Evolutionary conservation across 768 basidiomycete genomes (phyloP), one percentile per base, ranked within the genome.

Genomic region (Lanmaoa pseudosensibilis): DNA sequence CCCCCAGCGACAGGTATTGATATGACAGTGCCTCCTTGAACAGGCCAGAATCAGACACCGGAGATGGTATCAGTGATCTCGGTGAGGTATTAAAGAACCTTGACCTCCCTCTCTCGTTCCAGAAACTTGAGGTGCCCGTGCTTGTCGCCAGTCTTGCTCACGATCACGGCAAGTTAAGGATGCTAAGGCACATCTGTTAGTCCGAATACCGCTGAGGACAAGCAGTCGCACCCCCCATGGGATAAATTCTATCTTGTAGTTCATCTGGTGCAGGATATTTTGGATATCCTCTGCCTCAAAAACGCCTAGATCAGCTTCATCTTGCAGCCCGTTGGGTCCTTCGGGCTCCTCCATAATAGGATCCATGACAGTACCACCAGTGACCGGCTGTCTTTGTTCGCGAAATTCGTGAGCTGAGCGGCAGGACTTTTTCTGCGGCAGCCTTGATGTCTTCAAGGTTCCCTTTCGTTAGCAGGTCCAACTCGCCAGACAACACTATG

Each of bases 41-140:
- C 50, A 11, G 46, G 39, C 50, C 55, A 57, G 33, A 57, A 50
- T 13, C 9, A 33, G 4, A 54, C 45, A 16, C n/a, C 37, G 3
- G 44, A 34, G 23, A 61, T 64, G 8, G 58, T 64, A n/a, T n/a
- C n/a, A n/a, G n/a, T 55, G 48, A 58, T 58, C 43, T 13, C 19
- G 5, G n/a, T 1, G 27, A 60, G 63, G 32, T 61, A 57, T 50
- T 10, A 37, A 2, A 64, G 48, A 21, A 58, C 16, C 5, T 55
- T 8, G 11, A 61, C 45, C 30, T 65, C 59, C 7, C 23, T 21
- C 4, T 48, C 59, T 12, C 12, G 21, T 33, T 52, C 10, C 1
- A 48, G n/a, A 27, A 55, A 64, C 27, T 65, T 61, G n/a, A 65
- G 39, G 30, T 55, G 61, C 21, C 46, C 45, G 4, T 16, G 34